A percentile compares a stretch with the other conserved stretches of the same genome.
Conservation (phyloP, 768 basidiomycete genomes). For the Podaxis pistillaris region DNA sequence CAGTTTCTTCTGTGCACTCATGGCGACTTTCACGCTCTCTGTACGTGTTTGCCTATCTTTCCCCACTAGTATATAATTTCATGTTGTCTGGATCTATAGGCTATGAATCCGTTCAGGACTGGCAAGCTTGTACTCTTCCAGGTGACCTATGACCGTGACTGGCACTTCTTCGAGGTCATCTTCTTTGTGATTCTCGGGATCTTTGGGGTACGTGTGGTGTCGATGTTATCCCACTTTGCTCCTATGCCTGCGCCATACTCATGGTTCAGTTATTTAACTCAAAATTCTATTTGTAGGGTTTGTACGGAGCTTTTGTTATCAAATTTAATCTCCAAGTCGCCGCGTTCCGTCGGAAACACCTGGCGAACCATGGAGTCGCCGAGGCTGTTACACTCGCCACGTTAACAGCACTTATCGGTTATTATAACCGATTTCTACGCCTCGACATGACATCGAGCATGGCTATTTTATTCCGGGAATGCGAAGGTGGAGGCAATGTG, state of each 20-base stretch:
- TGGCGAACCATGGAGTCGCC: slow-evolving; percentile 78
- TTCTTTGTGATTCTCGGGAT: slow-evolving; percentile 95
- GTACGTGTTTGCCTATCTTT: slow-evolving; percentile 47
- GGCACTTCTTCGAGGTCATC: slow-evolving; percentile 99
- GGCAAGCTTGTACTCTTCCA: slow-evolving; percentile 98
- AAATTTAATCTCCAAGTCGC: slow-evolving; percentile 96
- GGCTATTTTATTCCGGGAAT: slow-evolving; percentile 93
- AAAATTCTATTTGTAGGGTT: slow-evolving; percentile 53
- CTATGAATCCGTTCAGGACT: slow-evolving; percentile 97
- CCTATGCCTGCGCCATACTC: neutral
- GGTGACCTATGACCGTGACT: slow-evolving; percentile 94
- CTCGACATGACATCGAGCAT: slow-evolving; percentile 99
- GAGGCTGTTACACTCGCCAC: slow-evolving; percentile 89
- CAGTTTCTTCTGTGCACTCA: slow-evolving; percentile 95
- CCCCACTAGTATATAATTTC: neutral
- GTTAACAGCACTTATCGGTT: slow-evolving; percentile 88
- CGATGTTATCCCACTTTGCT: neutral
- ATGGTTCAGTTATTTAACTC: slow-evolving; percentile 8
- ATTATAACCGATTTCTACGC: slow-evolving; percentile 90
- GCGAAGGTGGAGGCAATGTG: slow-evolving; percentile 90
- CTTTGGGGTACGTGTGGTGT: slow-evolving; percentile 70
- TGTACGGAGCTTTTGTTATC: slow-evolving; percentile 96
- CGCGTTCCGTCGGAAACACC: slow-evolving; percentile 89
- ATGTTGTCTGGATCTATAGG: slow-evolving; percentile 41
- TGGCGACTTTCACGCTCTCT: slow-evolving; percentile 93